phyloP scores from a whole-genome alignment of 129 eudicot species.

The Deinandra increscens region DNA sequence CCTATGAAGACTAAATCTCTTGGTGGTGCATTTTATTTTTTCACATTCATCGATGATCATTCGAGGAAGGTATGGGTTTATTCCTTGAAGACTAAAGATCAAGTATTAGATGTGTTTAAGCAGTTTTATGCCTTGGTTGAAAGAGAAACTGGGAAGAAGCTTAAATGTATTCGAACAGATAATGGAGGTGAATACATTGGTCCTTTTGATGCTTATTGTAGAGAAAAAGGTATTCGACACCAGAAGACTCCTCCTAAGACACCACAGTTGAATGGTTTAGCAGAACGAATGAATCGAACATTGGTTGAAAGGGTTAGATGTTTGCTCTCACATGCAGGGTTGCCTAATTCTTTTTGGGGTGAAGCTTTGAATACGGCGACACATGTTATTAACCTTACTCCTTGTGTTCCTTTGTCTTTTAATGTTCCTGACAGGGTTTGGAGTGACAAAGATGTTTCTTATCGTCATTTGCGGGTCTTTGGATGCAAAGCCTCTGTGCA shows the following conservation, averaged over 20 bases:
- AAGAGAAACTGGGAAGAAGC: not conserved
- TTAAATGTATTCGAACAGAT: no score
- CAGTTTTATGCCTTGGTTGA: not conserved
- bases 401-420: no score
- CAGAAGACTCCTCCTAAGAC: not conserved
- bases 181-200: not conserved
- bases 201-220: not conserved
- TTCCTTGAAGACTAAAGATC: not conserved
- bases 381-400: no score
- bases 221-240: not conserved
- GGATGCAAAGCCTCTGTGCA: constrained; percentile 13
- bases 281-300: not conserved
- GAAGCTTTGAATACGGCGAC: no score
- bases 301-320: no score
- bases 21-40: not conserved
- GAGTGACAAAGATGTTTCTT: no score
- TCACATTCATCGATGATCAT: not conserved
- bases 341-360: no score
- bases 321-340: no score
- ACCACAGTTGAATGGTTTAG: not conserved
- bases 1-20: not conserved
- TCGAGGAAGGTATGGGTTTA: not conserved
- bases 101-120: not conserved
- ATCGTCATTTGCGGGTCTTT: not conserved
- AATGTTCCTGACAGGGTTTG: no score